Percentiles rank a stretch among this genome's conserved stretches.
Conservation (phyloP, 1,284 basidiomycete genomes). For the Thelephora terrestris region DNA sequence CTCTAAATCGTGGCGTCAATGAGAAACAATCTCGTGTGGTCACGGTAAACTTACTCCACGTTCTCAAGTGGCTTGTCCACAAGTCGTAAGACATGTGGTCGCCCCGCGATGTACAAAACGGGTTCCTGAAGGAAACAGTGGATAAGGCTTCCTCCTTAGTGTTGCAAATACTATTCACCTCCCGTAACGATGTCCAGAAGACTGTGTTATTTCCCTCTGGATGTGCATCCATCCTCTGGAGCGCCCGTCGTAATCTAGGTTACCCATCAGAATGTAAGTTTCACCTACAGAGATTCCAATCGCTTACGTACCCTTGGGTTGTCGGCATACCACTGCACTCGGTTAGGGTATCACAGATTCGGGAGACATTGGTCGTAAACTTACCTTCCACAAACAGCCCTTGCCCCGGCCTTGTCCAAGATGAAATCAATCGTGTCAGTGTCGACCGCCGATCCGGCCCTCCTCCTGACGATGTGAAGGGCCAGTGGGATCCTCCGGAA, state of each 20-base stretch:
- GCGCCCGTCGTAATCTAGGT: slow-evolving; percentile 67
- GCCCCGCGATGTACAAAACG: slow-evolving; percentile 83
- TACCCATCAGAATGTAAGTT: slow-evolving; percentile 8
- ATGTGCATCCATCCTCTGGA: slow-evolving; percentile 73
- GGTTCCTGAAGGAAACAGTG: slow-evolving; percentile 57
- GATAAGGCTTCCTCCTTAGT: slow-evolving; percentile 2
- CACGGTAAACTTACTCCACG: slow-evolving; percentile 61
- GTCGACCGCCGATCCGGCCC: slow-evolving; percentile 18
- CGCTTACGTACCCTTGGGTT: slow-evolving; percentile 59
- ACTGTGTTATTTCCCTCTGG: slow-evolving; percentile 65
- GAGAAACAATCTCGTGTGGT: not conserved
- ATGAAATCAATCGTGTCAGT: slow-evolving; percentile 26
- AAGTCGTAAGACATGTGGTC: slow-evolving; percentile 90
- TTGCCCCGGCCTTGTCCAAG: slow-evolving; percentile 33
- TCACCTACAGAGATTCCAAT: slow-evolving; percentile 6
- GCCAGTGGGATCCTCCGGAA: slow-evolving; percentile 75
- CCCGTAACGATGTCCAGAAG: slow-evolving; percentile 87
- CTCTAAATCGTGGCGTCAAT: slow-evolving; percentile 32
- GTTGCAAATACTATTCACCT: slow-evolving; percentile 33
- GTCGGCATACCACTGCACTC: slow-evolving; percentile 75
- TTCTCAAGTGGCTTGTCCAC: slow-evolving; percentile 86
- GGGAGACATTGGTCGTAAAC: slow-evolving; percentile 12
- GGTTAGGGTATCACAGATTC: not conserved
- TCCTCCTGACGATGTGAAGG: slow-evolving; percentile 31
- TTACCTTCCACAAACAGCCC: slow-evolving; percentile 79